Conservation (phyloP, 176 grass and related monocot genomes). For the Pontederia crassipes region DNA sequence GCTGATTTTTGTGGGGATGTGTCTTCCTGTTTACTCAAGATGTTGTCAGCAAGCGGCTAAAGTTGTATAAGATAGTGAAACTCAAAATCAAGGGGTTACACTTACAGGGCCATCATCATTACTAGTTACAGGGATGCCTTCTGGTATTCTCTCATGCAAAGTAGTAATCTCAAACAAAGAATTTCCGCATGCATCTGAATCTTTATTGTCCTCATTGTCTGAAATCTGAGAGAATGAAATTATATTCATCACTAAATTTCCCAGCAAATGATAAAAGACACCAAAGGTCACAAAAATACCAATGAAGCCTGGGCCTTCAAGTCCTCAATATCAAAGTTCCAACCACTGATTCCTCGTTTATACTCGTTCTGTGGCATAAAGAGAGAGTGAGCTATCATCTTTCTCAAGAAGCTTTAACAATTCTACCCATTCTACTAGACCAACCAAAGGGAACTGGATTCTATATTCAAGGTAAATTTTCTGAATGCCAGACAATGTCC, state of each 20-base stretch:
- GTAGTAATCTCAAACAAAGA: constrained; percentile 41
- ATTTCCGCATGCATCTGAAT: constrained; percentile 27
- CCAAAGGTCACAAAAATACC: constrained; percentile 16
- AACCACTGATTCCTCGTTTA: constrained; percentile 88
- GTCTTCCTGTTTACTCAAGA: constrained; percentile 56
- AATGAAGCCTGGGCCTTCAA: constrained; percentile 79
- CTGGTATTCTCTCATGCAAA: constrained; percentile 42
- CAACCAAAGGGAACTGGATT: too few species aligned
- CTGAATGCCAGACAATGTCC: too few species aligned
- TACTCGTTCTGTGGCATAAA: constrained; percentile 60
- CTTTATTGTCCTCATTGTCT: constrained; percentile 57
- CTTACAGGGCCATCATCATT: constrained; percentile 45
- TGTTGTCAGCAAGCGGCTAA: constrained; percentile 31
- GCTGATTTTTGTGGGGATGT: constrained; percentile 29
- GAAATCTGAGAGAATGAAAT: constrained; percentile 36
- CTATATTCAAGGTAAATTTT: too few species aligned
- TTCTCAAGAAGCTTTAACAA: too few species aligned
- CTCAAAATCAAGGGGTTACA: constrained; percentile 2
- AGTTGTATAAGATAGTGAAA: constrained; percentile 12
- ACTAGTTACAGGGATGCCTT: constrained; percentile 33
- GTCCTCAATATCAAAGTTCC: constrained; percentile 93
- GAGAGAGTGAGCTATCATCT: neutral
- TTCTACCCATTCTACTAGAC: too few species aligned
- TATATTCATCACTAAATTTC: neutral
- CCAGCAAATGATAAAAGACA: neutral